Base-by-base conservation (phyloP, 2,329 filamentous ascomycete genomes). In the Botryotinia convoluta region DNA sequence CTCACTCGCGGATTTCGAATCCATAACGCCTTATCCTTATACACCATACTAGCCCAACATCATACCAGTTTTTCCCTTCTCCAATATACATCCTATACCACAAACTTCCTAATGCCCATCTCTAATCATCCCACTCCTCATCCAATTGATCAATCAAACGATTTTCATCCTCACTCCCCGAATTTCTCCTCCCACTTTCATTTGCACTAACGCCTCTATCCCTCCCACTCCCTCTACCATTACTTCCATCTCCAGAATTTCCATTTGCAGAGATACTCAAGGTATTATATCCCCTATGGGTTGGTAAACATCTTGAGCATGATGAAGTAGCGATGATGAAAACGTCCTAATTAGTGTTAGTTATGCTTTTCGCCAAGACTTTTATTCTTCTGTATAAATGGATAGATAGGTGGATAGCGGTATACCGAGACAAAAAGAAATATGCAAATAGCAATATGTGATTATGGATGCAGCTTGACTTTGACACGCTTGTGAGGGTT, bases 131-230 rank as follows among this genome's bases (percentile, higher is more conserved):
- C 95, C 95, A 98, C 81, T 98, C 95, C 82, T 98, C 95, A 79
- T 98, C 96, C 74, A 98, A 86, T 82, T 98, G 94, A 82, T 98
- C 95, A 81, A 99, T 98, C 78, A 98, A 84, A 76, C 94, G 86
- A 82, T 98, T 98, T 83, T 98, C 96, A 72, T 94, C 95, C 74
- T 98, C 95, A 48, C 79, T 74, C 42, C 79, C 69, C 18, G 69
- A 64, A 42, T 64, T 48, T 48, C 51, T 29, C 35, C 42, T 72
- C 29, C 54, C 70, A 32, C 63, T 69, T 18, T 54, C 63, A 54
- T 60, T 69, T 39, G 60, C 32, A 32, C 63, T 69, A 69, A 32
- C 16, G 2, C 54, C 61, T 32, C 63, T 72, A 22, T 54, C 63
- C 44, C 64, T 61, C 22, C 59, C 57, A 54, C 42, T 44, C 22